These are phyloP conservation scores for Emergomyces africanus DNA, from an alignment of 2,329 filamentous ascomycete species.

Conservation along the genomic window DNA sequence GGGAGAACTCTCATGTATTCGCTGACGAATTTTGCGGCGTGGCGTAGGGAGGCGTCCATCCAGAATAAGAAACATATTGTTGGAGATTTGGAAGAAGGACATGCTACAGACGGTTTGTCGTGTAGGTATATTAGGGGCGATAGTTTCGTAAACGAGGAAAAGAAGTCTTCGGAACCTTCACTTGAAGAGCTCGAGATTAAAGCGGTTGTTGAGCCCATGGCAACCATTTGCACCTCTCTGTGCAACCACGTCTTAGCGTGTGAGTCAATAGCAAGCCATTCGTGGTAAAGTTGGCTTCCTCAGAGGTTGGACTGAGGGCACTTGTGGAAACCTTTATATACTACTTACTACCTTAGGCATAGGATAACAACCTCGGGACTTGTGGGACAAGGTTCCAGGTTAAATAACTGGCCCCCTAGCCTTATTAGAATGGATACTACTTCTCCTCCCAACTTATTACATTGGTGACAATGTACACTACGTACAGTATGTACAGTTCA, in stretches of 20 bases:
- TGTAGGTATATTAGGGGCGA: constrained; percentile 28
- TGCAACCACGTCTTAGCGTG: background rate
- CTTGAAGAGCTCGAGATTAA: background rate
- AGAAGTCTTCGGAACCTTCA: background rate
- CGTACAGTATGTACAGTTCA: no score
- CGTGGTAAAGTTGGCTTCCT: no score
- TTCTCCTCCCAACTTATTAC: no score
- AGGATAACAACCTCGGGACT: no score
- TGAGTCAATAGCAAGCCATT: background rate
- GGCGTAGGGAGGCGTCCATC: constrained; percentile 34
- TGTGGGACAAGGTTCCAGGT: no score
- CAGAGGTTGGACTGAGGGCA: no score
- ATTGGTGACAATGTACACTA: no score
- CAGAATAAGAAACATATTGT: constrained; percentile 37
- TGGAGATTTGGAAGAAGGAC: constrained; percentile 1
- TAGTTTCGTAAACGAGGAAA: constrained; percentile 22
- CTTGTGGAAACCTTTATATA: no score
- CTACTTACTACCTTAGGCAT: no score
- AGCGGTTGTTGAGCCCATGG: background rate
- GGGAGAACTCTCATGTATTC: constrained; percentile 34
- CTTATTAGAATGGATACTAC: no score
- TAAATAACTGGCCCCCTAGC: no score
- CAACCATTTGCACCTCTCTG: background rate
- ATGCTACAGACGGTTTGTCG: constrained; percentile 10
- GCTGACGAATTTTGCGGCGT: constrained; percentile 36